These are phyloP conservation scores for Apiospora rasikravindrae DNA, from an alignment of 2,329 filamentous ascomycete species.

Conservation along the genomic window DNA sequence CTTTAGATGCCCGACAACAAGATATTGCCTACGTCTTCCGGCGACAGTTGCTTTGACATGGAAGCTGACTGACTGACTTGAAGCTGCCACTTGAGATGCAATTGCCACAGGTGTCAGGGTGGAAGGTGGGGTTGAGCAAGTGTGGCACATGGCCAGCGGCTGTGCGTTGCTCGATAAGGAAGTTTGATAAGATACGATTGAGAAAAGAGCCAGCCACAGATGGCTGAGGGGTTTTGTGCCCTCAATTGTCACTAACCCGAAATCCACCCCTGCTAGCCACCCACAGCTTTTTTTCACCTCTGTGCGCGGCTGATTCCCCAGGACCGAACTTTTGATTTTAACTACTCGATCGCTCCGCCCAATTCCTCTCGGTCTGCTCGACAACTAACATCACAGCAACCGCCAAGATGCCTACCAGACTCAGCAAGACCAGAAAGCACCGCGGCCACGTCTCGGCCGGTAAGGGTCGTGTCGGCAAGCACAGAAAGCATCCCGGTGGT, in stretches of 20 bases:
- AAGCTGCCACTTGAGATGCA: background rate
- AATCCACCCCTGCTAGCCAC: slow-evolving; percentile 12
- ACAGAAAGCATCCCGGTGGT: slow-evolving; percentile 88
- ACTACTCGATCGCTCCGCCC: slow-evolving; percentile 15
- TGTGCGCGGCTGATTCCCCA: slow-evolving; percentile 9
- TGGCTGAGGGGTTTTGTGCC: slow-evolving; percentile 12
- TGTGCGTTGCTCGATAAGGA: too few species aligned
- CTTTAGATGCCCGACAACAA: background rate
- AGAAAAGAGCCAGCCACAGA: background rate
- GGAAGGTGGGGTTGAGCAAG: background rate
- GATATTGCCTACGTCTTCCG: background rate
- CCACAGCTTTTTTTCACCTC: slow-evolving; percentile 13
- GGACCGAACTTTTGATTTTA: slow-evolving; percentile 5
- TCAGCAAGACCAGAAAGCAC: slow-evolving; percentile 80
- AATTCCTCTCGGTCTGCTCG: background rate
- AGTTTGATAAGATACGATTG: background rate
- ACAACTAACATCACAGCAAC: slow-evolving; percentile 29
- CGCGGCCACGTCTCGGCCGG: slow-evolving; percentile 98
- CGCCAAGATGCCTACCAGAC: slow-evolving; percentile 74
- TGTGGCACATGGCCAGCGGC: background rate
- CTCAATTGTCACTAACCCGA: slow-evolving; percentile 9
- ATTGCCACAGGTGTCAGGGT: background rate
- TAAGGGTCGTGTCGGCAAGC: slow-evolving; percentile 98
- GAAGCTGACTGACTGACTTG: background rate
- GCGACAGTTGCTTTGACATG: background rate